Evolutionary conservation across 2,329 filamentous ascomycete species (phyloP).

Genomic region (Neospermospora avenae): DNA sequence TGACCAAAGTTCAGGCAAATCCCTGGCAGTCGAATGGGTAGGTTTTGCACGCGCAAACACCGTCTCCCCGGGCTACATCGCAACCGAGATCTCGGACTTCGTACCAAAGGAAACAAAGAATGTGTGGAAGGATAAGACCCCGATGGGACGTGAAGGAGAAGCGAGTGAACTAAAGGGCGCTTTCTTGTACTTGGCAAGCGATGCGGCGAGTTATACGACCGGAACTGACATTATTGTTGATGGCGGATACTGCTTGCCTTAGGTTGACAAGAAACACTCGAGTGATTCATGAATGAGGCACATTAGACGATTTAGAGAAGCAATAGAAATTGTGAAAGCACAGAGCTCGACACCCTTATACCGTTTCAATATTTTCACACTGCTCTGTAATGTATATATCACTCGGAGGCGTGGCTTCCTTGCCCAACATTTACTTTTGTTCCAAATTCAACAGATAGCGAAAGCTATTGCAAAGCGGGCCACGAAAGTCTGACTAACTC

Average conservation of each 20-base stretch:
- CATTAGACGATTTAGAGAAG: too few relatives aligned
- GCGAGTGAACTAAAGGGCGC: constrained; percentile 76
- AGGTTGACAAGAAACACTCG: too few relatives aligned
- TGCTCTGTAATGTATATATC: too few relatives aligned
- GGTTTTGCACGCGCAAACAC: constrained; percentile 71
- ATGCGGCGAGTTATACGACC: constrained; percentile 80
- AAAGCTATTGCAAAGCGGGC: too few relatives aligned
- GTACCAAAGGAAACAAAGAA: constrained; percentile 63
- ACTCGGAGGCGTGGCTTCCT: too few relatives aligned
- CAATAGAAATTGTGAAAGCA: too few relatives aligned
- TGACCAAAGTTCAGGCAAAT: constrained; percentile 50
- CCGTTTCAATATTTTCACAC: too few relatives aligned
- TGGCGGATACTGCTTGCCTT: constrained; percentile 64
- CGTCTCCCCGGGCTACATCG: constrained; percentile 72
- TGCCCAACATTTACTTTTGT: too few relatives aligned
- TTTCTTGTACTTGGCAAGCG: constrained; percentile 76
- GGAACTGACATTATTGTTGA: constrained; percentile 72
- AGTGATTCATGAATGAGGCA: too few relatives aligned
- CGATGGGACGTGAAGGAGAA: constrained; percentile 57
- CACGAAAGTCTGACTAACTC: too few relatives aligned
- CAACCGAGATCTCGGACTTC: constrained; percentile 68
- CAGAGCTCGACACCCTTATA: too few relatives aligned
- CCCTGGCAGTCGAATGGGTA: constrained; percentile 73
- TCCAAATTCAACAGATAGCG: too few relatives aligned
- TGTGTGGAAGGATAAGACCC: constrained; percentile 52